phyloP scores from a whole-genome alignment of 2,329 filamentous ascomycete genomes.

The Curvularia verruculosa region DNA sequence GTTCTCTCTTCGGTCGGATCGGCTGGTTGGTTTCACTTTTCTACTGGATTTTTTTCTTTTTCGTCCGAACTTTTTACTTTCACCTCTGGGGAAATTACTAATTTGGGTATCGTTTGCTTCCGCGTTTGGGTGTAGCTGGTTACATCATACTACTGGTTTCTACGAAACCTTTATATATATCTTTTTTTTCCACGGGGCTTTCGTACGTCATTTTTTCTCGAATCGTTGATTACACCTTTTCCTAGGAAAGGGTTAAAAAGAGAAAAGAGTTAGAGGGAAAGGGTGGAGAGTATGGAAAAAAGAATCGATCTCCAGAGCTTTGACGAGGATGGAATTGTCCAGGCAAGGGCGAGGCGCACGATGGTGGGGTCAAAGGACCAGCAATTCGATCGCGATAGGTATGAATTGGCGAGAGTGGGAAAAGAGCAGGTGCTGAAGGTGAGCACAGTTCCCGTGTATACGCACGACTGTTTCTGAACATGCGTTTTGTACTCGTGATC shows the following conservation, averaged over 20 bases:
- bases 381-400: slow-evolving; percentile 41
- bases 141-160: too few species aligned
- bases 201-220: too few species aligned
- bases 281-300: slow-evolving; percentile 38
- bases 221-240: background rate
- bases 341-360: slow-evolving; percentile 28
- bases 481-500: background rate
- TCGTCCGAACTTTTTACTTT: background rate
- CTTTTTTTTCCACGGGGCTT: too few species aligned
- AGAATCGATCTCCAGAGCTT: slow-evolving; percentile 36
- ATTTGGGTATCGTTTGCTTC: background rate
- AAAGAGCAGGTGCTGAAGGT: slow-evolving; percentile 48
- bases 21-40: background rate
- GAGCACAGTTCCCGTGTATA: background rate
- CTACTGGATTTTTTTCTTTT: background rate
- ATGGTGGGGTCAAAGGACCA: slow-evolving; percentile 34
- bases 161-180: too few species aligned
- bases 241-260: background rate
- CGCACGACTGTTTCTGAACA: background rate
- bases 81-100: background rate
- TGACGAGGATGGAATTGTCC: slow-evolving; percentile 30
- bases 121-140: background rate
- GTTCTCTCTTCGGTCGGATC: background rate
- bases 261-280: background rate
- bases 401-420: slow-evolving; percentile 45